A percentile compares a stretch with the other conserved stretches of the same genome.
Conservation (phyloP, 202 grass and related monocot species). For the Digitaria exilis region DNA sequence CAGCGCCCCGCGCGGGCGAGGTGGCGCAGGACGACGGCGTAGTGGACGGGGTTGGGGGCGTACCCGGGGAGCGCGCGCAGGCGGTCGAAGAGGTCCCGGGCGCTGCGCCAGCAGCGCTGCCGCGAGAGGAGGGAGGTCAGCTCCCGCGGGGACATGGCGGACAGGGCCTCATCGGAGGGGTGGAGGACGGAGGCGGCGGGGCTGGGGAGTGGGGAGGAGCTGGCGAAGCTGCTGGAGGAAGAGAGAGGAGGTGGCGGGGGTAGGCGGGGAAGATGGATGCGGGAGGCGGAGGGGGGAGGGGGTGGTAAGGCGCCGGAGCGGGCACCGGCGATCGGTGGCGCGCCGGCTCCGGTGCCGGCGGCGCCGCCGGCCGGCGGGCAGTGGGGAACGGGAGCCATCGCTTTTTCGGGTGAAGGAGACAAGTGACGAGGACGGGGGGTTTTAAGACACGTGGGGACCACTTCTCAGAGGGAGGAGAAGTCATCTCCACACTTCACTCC, state of each 20-base stretch:
- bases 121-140: conserved; percentile 59
- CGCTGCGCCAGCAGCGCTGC: conserved; percentile 61
- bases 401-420: background rate
- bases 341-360: background rate
- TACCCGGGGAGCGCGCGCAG: conserved; percentile 52
- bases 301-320: background rate
- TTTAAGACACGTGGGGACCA: conserved; percentile 12
- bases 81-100: conserved; percentile 55
- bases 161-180: conserved; percentile 17
- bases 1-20: conserved; percentile 63
- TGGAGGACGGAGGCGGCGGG: background rate
- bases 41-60: conserved; percentile 59
- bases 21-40: conserved; percentile 58
- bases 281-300: background rate
- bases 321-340: background rate
- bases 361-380: conserved; percentile 30
- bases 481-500: background rate
- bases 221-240: background rate
- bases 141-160: conserved; percentile 46
- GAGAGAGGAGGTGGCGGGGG: conserved; percentile 22
- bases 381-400: background rate
- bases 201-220: background rate
- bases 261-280: conserved; percentile 5
- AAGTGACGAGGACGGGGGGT: conserved; percentile 38
- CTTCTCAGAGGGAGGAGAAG: conserved; percentile 4